These are phyloP conservation scores for Gentiana straminea DNA, from an alignment of 257 asterid genomes.

Conservation along the genomic window DNA sequence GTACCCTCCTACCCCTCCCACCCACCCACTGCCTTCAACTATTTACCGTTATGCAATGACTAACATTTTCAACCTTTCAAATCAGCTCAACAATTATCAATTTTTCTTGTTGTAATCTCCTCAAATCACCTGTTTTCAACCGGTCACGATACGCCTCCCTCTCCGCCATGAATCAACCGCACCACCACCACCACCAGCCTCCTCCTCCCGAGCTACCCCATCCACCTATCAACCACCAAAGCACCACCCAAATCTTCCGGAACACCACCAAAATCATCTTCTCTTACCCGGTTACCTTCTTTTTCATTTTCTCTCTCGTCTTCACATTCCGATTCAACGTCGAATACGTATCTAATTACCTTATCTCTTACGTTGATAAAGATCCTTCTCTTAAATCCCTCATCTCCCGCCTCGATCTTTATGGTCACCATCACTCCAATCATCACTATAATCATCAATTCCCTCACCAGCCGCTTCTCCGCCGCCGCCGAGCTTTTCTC, in stretches of 20 bases:
- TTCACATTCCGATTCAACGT: slow-evolving; percentile 66
- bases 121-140: not conserved
- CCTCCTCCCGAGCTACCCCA: no score
- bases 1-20: not conserved
- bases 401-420: slow-evolving; percentile 62
- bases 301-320: slow-evolving; percentile 46
- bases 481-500: slow-evolving; percentile 68
- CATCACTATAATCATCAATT: slow-evolving; percentile 13
- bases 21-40: not conserved
- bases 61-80: not conserved
- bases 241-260: slow-evolving; percentile 52
- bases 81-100: not conserved
- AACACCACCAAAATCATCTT: slow-evolving; percentile 36
- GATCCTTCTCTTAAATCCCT: slow-evolving; percentile 70
- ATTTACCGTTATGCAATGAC: no score
- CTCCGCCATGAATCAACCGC: slow-evolving; percentile 13
- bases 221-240: slow-evolving; percentile 27
- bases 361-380: slow-evolving; percentile 58
- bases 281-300: slow-evolving; percentile 44
- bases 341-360: slow-evolving; percentile 55
- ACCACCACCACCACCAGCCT: slow-evolving; percentile 20
- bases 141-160: not conserved
- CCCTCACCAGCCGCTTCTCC: slow-evolving; percentile 24
- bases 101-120: no score
- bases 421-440: slow-evolving; percentile 16